Evolutionary conservation across 1,284 basidiomycete genomes (phyloP), one percentile per base, ranked within the genome.

Genomic region (Sphaerobolus stellatus): DNA sequence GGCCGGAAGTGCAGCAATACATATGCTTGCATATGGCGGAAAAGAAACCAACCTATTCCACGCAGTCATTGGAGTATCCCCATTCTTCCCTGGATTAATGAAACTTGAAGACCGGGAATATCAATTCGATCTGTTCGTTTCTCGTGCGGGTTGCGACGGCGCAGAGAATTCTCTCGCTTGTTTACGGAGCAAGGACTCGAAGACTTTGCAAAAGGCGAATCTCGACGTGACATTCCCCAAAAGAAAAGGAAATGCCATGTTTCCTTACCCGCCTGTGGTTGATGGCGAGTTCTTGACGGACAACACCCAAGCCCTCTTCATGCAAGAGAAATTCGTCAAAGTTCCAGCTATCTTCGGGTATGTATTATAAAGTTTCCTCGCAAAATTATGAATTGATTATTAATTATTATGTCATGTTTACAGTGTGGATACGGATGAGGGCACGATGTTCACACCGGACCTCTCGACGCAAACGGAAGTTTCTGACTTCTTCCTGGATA

Each of bases 291-390:
- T 61, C 22, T 18, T 61, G 13, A 24, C 52, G 4, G 59, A 57
- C 30, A 45, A 56, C 34, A 48, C 55, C 5, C 58, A 49, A 41
- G 34, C 44, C 6, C 46, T 61, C 3, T 57, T 61, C 41, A 33
- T 29, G 25, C 31, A 57, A 46, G 57, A 57, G 22, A 59, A 55
- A 22, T 59, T 61, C 25, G 52, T 61, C 18, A 59, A 52, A 40
- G 58, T 61, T 18, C 59, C 59, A 22, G 56, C 55, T 25, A 58
- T 59, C 20, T 61, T 61, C 31, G 59, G 59, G 59, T 61, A 49
- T 14, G 57, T 38, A 13, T 45, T 49, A 14, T 18, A 18, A 33
- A 13, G 18, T 24, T 25, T 43, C 7, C 34, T 13, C 20, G 13
- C 28, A 29, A 29, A n/a, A 27, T 25, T 22, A 7, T 3, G 13